Evolutionary conservation across 768 basidiomycete genomes (phyloP).

Genomic region (Agrocybe chaxingu): DNA sequence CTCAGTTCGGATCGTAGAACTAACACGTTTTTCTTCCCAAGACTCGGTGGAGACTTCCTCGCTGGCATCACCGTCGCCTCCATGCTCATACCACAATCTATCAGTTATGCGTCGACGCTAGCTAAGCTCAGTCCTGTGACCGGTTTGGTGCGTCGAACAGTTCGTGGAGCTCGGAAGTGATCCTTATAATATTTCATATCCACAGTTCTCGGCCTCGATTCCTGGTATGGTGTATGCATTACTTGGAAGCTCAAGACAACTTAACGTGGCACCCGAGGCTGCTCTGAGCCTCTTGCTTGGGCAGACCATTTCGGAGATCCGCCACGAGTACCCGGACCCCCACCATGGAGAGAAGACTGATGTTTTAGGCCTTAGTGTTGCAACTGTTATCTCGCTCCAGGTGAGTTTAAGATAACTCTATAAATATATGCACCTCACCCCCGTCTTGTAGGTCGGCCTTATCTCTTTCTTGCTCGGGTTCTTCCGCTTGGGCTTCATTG

Average conservation of each 20-base stretch:
- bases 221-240: conserved; percentile 87
- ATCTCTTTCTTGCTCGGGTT: conserved; percentile 86
- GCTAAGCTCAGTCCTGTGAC: conserved; percentile 83
- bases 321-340: conserved; percentile 44
- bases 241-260: conserved; percentile 80
- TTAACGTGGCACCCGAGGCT: conserved; percentile 88
- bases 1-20: neutral
- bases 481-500: conserved; percentile 87
- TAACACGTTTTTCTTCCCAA: conserved; percentile 9
- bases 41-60: conserved; percentile 58
- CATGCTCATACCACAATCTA: conserved; percentile 83
- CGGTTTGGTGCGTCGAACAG: conserved; percentile 60
- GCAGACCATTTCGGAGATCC: conserved; percentile 74
- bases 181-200: neutral
- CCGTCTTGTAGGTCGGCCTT: conserved; percentile 59
- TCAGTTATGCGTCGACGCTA: conserved; percentile 88
- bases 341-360: conserved; percentile 38
- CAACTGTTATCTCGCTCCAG: conserved; percentile 84
- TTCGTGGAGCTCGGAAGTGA: neutral
- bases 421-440: neutral
- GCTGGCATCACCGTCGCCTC: conserved; percentile 85
- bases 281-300: conserved; percentile 84
- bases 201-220: conserved; percentile 78
- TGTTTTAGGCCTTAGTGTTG: conserved; percentile 59
- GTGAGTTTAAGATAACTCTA: conserved; percentile 30